Evolutionary conservation across 2,329 filamentous ascomycete species (phyloP).

Genomic region (Davidsoniella eucalypti): DNA sequence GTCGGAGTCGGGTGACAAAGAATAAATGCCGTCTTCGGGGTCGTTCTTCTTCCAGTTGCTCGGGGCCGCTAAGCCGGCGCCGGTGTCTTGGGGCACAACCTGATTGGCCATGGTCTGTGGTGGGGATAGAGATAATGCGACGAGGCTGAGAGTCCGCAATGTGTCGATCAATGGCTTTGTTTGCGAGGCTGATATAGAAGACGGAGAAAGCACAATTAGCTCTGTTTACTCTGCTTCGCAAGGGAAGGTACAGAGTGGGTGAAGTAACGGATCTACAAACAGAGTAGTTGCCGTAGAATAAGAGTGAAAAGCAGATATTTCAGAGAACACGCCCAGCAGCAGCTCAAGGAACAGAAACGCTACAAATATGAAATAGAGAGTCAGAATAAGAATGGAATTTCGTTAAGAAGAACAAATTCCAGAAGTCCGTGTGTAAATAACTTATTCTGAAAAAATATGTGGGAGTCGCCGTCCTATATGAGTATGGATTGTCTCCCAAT

Average conservation of each 20-base stretch:
- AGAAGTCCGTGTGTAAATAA: too few species aligned
- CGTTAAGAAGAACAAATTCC: too few species aligned
- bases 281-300: too few species aligned
- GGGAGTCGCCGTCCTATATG: too few species aligned
- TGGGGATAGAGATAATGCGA: neutral
- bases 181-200: neutral
- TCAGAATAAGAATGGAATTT: too few species aligned
- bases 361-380: too few species aligned
- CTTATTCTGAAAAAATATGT: too few species aligned
- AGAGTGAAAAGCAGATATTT: too few species aligned
- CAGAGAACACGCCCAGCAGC: too few species aligned
- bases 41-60: constrained; percentile 1
- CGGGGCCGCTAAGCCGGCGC: neutral
- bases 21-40: constrained; percentile 15
- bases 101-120: neutral
- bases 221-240: neutral
- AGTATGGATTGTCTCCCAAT: too few species aligned
- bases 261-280: neutral
- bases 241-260: neutral
- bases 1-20: constrained; percentile 17
- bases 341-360: too few species aligned
- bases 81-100: constrained; percentile 6
- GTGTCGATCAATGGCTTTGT: too few species aligned
- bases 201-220: neutral
- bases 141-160: neutral